Evolutionary conservation across 768 basidiomycete species (phyloP).

Genomic region (Russula sp.): DNA sequence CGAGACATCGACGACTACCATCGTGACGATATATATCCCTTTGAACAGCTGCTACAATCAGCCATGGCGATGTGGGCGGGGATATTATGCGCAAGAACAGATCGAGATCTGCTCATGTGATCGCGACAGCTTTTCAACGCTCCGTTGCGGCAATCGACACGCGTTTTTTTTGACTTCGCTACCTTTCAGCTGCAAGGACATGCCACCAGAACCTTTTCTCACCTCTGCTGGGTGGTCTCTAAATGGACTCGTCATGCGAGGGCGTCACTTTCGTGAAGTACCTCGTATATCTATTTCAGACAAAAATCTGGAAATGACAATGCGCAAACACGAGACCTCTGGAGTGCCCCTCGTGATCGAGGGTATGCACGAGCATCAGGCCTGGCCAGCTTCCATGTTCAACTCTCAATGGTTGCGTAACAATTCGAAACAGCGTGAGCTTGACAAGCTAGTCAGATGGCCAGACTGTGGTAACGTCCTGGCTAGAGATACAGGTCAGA

Average conservation of each 20-base stretch:
- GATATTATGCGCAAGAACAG: no score
- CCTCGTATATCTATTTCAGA: conserved; percentile 32
- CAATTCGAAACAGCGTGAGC: conserved; percentile 25
- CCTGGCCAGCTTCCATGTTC: conserved; percentile 53
- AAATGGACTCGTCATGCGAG: conserved; percentile 31
- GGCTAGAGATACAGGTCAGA: conserved; percentile 49
- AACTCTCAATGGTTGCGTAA: conserved; percentile 45
- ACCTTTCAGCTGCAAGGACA: not conserved
- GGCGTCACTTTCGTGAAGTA: conserved; percentile 38
- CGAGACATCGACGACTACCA: no score
- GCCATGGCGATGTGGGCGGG: no score
- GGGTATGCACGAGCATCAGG: conserved; percentile 44
- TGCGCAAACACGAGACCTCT: conserved; percentile 34
- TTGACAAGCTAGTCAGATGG: not conserved
- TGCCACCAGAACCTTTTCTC: conserved; percentile 1
- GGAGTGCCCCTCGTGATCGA: conserved; percentile 61
- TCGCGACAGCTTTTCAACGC: not conserved
- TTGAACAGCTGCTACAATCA: no score
- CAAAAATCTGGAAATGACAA: conserved; percentile 18
- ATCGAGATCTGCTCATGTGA: not conserved
- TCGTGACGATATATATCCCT: no score
- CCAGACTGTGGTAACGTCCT: not conserved
- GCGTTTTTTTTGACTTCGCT: not conserved
- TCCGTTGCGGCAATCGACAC: not conserved
- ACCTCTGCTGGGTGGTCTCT: conserved; percentile 42